Evolutionary conservation across 257 asterid species (phyloP).

Genomic region (Galeopsis tetrahit): DNA sequence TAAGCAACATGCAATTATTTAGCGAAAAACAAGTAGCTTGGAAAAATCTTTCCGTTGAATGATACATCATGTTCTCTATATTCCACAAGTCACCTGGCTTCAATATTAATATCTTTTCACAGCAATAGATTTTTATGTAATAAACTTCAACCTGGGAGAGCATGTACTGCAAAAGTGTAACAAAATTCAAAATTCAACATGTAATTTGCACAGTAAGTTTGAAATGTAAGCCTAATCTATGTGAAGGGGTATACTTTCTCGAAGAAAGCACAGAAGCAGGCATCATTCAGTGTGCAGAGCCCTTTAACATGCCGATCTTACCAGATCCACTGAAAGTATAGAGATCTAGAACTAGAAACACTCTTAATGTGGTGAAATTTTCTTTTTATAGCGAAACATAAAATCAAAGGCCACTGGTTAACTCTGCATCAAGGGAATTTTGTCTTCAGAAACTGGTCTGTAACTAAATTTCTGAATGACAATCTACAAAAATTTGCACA

Average conservation of each 20-base stretch:
- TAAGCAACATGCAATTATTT: constrained; percentile 15
- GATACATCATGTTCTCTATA: background rate
- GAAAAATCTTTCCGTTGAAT: constrained; percentile 19
- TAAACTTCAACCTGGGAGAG: constrained; percentile 8
- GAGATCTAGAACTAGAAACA: constrained; percentile 2
- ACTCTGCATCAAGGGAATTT: constrained; percentile 10
- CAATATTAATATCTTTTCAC: background rate
- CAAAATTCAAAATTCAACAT: background rate
- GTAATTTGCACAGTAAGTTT: background rate
- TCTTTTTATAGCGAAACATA: constrained; percentile 10
- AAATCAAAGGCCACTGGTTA: constrained; percentile 10
- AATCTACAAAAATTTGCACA: constrained; percentile 9
- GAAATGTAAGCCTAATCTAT: constrained; percentile 7
- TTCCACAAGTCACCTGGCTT: constrained; percentile 11
- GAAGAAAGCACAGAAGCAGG: constrained; percentile 17
- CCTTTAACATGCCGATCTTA: constrained; percentile 11
- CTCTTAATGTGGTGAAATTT: background rate
- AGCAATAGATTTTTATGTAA: background rate
- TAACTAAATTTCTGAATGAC: background rate
- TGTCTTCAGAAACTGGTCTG: background rate
- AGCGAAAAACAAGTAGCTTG: constrained; percentile 24
- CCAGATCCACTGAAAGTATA: constrained; percentile 4
- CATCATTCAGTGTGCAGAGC: constrained; percentile 1
- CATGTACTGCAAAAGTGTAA: constrained; percentile 12
- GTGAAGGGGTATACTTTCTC: background rate